These are phyloP conservation scores for Echeveria elegans DNA, from an alignment of 164 flowering plant species.

Conservation along the genomic window DNA sequence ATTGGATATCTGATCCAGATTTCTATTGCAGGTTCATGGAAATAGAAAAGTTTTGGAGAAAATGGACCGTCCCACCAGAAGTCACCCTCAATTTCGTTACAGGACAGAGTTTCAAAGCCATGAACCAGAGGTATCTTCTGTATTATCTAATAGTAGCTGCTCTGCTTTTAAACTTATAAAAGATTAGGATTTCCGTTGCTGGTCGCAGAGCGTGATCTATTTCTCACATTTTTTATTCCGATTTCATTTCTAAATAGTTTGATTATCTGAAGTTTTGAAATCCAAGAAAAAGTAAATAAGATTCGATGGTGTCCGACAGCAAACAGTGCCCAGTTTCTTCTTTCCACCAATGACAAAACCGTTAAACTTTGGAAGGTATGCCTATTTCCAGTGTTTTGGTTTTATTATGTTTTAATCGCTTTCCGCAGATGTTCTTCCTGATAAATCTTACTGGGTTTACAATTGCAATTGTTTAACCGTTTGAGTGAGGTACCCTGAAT, in stretches of 20 bases:
- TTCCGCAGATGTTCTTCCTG: too few relatives aligned
- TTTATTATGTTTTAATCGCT: too few relatives aligned
- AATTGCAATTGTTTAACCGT: too few relatives aligned
- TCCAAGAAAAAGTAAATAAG: conserved; percentile 74
- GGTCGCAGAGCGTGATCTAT: neutral
- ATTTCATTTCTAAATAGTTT: conserved; percentile 28
- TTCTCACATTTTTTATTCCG: conserved; percentile 7
- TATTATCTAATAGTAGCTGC: neutral
- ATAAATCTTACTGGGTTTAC: too few relatives aligned
- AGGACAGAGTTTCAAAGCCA: conserved; percentile 81
- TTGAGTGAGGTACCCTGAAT: too few relatives aligned
- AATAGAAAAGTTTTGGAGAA: conserved; percentile 41
- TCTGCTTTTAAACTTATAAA: too few relatives aligned
- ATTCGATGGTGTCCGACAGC: conserved; percentile 50
- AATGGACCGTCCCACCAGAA: conserved; percentile 26
- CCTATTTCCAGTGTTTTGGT: neutral
- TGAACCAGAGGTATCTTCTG: conserved; percentile 52
- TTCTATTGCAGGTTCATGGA: conserved; percentile 18
- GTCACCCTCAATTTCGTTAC: conserved; percentile 43
- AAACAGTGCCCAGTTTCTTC: conserved; percentile 41
- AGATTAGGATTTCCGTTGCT: neutral
- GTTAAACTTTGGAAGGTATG: conserved; percentile 77
- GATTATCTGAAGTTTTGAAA: conserved; percentile 74
- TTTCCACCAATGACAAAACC: conserved; percentile 70
- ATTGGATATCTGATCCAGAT: conserved; percentile 5